Conservation (phyloP, 768 basidiomycete species). For the Lactarius sp. region DNA sequence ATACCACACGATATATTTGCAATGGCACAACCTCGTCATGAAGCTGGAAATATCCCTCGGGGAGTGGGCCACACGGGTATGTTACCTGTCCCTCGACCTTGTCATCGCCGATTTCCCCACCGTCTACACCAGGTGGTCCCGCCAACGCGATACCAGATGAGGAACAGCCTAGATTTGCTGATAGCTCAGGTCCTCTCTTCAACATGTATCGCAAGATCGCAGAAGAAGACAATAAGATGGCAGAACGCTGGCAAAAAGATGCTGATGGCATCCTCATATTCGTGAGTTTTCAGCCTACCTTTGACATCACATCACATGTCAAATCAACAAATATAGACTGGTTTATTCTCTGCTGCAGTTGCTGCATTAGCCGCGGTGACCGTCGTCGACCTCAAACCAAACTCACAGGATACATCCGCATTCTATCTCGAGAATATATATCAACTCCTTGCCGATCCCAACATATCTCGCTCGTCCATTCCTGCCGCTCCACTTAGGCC, state of each 20-base stretch:
- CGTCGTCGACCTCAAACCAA: background rate
- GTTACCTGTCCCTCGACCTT: background rate
- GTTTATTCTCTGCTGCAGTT: background rate
- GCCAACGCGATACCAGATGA: background rate
- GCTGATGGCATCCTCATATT: too few relatives aligned
- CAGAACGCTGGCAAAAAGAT: too few relatives aligned
- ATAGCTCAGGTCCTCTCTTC: background rate
- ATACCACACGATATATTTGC: too few relatives aligned
- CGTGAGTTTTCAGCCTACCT: background rate
- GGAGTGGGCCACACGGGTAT: background rate
- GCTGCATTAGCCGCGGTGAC: background rate
- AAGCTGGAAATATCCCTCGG: background rate
- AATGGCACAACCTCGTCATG: background rate
- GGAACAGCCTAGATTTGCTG: background rate
- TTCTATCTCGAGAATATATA: background rate
- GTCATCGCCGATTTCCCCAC: background rate
- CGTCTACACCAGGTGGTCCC: background rate
- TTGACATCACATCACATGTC: background rate
- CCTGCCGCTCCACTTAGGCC: background rate
- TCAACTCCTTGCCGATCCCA: background rate
- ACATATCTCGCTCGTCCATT: background rate
- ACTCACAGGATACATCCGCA: background rate
- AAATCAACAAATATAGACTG: background rate
- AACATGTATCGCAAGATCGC: background rate
- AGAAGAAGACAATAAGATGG: background rate